Base-by-base conservation (phyloP, 2,329 filamentous ascomycete species). In the Tympanopsis confertula region DNA sequence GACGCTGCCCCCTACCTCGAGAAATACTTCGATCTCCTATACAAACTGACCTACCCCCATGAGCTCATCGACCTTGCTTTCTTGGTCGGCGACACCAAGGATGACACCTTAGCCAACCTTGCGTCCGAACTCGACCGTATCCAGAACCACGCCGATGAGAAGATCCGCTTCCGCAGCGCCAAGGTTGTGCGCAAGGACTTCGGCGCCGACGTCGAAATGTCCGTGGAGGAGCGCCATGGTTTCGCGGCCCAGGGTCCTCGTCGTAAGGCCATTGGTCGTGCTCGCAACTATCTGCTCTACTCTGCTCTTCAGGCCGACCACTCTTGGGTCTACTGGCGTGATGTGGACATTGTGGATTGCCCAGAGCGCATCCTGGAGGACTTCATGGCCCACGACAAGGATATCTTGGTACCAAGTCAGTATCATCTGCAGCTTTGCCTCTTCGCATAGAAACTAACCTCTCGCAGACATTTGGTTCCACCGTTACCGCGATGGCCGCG, bases 311-410 rank as follows among this genome's bases (percentile, higher is more conserved):
- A 81, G 57, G 69, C 79, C 2, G 79, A 84, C 44, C 81, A 86
- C 54, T 78, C 77, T 35, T 85, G 81, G 81, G 80, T 85, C 7
- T 85, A 84, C 55, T 86, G 81, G 81, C 68, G 81, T 44, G 81
- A 86, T 54, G 78, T 83, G 39, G 81, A 86, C 54, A 83, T 85
- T 48, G 67, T 73, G 38, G 81, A 85, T 49, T 82, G 76, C 51
- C 78, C 81, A 2, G 66, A 67, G 41, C 75, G 71, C 50, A 83
- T 86, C 40, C 66, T 86, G 41, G 79, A 86, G 59, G 80, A 86
- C 50, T 82, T 85, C 47, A 73, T 81, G 44, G 77, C 77, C 20
- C 81, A 85, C 52, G 74, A 86, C 51, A 70, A 70, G 47, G 81
- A 85, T 57, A 67, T 86, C 38, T 62, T 86, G 41, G 80, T 84